Percentiles rank a stretch among this genome's conserved stretches.
Conservation (phyloP, 352 stramenopile genomes). For the Aphanomyces invadans region DNA sequence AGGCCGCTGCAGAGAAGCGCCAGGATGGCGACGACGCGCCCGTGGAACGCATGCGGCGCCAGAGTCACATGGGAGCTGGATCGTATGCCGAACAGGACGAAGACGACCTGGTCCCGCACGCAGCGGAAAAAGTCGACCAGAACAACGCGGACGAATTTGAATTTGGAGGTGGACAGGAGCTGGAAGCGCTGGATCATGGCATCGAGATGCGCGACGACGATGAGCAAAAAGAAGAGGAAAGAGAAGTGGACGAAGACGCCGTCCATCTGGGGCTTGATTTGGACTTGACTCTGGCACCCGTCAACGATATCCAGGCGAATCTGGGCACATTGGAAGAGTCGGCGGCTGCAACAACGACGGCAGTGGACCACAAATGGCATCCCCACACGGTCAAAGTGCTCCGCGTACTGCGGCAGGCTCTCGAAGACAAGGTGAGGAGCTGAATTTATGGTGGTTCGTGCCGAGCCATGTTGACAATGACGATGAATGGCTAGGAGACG, state of each 20-base stretch:
- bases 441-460: not conserved
- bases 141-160: slow-evolving; percentile 32
- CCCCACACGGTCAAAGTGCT: slow-evolving; percentile 96
- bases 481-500: slow-evolving; percentile 32
- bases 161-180: slow-evolving; percentile 29
- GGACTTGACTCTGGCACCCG: slow-evolving; percentile 48
- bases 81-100: slow-evolving; percentile 24
- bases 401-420: slow-evolving; percentile 69
- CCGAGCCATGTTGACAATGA: not conserved
- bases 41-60: slow-evolving; percentile 16
- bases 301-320: slow-evolving; percentile 70
- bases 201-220: slow-evolving; percentile 30
- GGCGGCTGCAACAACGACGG: slow-evolving; percentile 31
- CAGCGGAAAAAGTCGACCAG: slow-evolving; percentile 13
- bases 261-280: slow-evolving; percentile 62
- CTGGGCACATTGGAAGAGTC: slow-evolving; percentile 34
- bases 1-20: slow-evolving; percentile 9
- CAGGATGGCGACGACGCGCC: slow-evolving; percentile 25
- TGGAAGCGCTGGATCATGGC: slow-evolving; percentile 45
- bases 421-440: slow-evolving; percentile 51
- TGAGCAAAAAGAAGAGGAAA: slow-evolving; percentile 37
- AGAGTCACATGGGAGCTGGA: not conserved
- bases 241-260: slow-evolving; percentile 40
- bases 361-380: slow-evolving; percentile 93
- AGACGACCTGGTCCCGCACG: slow-evolving; percentile 12